Percentiles rank a stretch among this genome's conserved stretches.
phyloP scores from a whole-genome alignment of 768 basidiomycete species.

The Imleria badia region DNA sequence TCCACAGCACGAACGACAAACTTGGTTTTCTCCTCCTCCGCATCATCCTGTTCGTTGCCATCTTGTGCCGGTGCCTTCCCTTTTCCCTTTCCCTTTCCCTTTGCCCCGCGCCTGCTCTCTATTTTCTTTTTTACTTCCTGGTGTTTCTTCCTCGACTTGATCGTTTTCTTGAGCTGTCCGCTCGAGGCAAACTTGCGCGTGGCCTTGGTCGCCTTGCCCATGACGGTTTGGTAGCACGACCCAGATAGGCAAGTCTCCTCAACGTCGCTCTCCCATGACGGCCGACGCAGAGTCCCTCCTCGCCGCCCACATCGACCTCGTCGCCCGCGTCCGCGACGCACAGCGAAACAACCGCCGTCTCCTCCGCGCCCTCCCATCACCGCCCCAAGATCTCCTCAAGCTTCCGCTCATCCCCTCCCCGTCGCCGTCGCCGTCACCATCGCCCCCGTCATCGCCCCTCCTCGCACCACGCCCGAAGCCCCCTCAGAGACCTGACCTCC shows the following conservation, averaged over 20 bases:
- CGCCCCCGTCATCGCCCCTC: slow-evolving; percentile 48
- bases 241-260: slow-evolving; percentile 20
- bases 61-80: slow-evolving; percentile 24
- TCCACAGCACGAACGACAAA: slow-evolving; percentile 3
- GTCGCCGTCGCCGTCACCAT: slow-evolving; percentile 49
- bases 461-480: slow-evolving; percentile 35
- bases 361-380: slow-evolving; percentile 53
- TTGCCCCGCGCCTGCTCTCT: slow-evolving; percentile 54
- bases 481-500: slow-evolving; percentile 47
- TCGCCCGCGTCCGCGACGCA: slow-evolving; percentile 51
- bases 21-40: slow-evolving; percentile 7
- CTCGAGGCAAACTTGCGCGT: slow-evolving; percentile 87
- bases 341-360: slow-evolving; percentile 60
- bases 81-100: slow-evolving; percentile 36
- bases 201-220: slow-evolving; percentile 63
- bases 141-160: slow-evolving; percentile 78
- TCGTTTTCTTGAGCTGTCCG: slow-evolving; percentile 85
- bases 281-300: slow-evolving; percentile 64
- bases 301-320: slow-evolving; percentile 56
- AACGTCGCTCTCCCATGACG: slow-evolving; percentile 25
- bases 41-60: slow-evolving; percentile 30
- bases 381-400: slow-evolving; percentile 52
- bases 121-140: slow-evolving; percentile 74
- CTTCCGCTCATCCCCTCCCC: slow-evolving; percentile 61
- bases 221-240: slow-evolving; percentile 15